Evolutionary conservation across 768 basidiomycete genomes (phyloP), one percentile per base, ranked within the genome.

Genomic region (Fistulinella prunicolor): DNA sequence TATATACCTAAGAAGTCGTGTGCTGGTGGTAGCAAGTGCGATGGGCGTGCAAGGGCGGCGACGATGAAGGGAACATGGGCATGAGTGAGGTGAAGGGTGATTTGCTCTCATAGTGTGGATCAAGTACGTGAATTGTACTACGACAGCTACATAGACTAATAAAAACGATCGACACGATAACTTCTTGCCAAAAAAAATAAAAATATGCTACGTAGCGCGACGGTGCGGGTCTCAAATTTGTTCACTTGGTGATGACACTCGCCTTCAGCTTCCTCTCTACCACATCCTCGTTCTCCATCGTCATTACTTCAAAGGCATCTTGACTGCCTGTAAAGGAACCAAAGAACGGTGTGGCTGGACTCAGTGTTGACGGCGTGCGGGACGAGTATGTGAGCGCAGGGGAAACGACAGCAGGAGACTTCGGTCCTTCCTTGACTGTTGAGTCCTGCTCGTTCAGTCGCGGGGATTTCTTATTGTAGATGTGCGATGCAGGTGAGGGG

Each of bases 271-370:
- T 65, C 40, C 60, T 60, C 49, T 67, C 62, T 1, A 49, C 22
- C 30, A 43, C 38, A 4, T 58, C 62, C 20, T 68, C 61, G 32
- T 35, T 50, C 20, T 59, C 64, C 37, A 49, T 47, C 29, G 53
- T 47, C 54, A 57, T 35, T 24, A 49, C 53, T 17, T 66, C 68
- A 50, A 69, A 73, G 20, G 44, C 51, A 21, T 70, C 71, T 42
- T 63, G 58, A 24, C 54, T 50, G 19, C 61, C 46, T 17, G 40
- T 41, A 59, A 86, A 85, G 8, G 80, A 78, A 22, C 79, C 78
- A 65, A 85, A 82, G 68, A 85, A 86, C 10, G 84, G 84, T 10
- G 84, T 86, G 10, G 82, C 77, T 16, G 85, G 85, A 59, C 85
- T 86, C 46, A 85, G 71, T 23, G 81, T 84, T 32, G 81, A 79